Percentiles rank a stretch among this genome's conserved stretches.
Conservation (phyloP, 495 filamentous ascomycete species). For the Aspergillus campestris region DNA sequence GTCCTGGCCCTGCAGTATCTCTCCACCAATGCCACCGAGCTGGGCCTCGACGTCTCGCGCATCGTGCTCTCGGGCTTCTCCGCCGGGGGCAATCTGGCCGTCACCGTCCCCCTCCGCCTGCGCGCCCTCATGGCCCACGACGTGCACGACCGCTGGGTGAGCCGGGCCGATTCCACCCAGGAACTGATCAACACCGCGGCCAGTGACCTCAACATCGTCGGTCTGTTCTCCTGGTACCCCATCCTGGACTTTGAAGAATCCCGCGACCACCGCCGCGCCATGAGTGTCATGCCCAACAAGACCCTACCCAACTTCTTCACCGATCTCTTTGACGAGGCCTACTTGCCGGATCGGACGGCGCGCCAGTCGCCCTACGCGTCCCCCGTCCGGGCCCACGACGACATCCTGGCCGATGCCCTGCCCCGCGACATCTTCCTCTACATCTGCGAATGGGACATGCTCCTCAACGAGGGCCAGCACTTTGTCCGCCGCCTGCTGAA, state of each 20-base stretch:
- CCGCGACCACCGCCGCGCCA: conserved; percentile 62
- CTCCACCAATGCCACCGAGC: conserved; percentile 46
- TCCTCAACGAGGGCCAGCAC: conserved; percentile 64
- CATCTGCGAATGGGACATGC: conserved; percentile 88
- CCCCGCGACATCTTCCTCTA: conserved; percentile 63
- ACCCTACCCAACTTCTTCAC: conserved; percentile 68
- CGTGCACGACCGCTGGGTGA: conserved; percentile 18
- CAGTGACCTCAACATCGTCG: conserved; percentile 39
- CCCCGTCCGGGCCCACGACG: conserved; percentile 51
- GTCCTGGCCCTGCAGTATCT: conserved; percentile 62
- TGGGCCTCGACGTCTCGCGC: conserved; percentile 48
- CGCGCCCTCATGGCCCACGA: conserved; percentile 22
- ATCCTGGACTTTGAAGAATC: conserved; percentile 72
- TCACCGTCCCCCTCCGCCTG: conserved; percentile 70
- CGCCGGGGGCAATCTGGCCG: conserved; percentile 76
- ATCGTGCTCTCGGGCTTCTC: conserved; percentile 80
- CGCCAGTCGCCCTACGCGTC: conserved; percentile 52
- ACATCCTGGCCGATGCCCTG: conserved; percentile 40
- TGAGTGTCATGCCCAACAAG: conserved; percentile 57
- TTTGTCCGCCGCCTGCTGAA: conserved; percentile 57
- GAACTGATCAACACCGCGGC: conserved; percentile 22
- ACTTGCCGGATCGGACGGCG: conserved; percentile 49
- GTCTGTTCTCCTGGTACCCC: conserved; percentile 75
- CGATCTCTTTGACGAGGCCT: conserved; percentile 77
- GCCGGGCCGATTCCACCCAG: conserved; percentile 31